Percentiles rank a stretch among this genome's conserved stretches.
These are phyloP conservation scores for Setaria viridis DNA, from an alignment of 202 grass and related monocot genomes.

Conservation along the genomic window DNA sequence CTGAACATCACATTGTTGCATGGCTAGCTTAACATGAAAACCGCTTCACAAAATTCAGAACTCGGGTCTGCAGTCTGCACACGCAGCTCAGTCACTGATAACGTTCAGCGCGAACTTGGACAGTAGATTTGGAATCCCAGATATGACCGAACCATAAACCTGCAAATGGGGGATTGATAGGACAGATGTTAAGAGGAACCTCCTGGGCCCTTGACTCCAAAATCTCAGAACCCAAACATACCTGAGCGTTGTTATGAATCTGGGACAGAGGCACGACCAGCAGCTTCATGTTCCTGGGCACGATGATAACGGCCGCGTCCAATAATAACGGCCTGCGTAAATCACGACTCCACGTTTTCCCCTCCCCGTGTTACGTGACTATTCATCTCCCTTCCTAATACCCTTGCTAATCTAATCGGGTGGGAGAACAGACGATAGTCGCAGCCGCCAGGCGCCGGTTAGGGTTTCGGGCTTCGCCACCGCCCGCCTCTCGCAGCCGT, in stretches of 20 bases:
- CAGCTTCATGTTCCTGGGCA: constrained; percentile 61
- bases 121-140: constrained; percentile 55
- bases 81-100: constrained; percentile 29
- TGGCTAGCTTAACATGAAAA: background rate
- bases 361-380: no score
- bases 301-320: constrained; percentile 19
- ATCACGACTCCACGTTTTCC: no score
- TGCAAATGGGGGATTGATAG: background rate
- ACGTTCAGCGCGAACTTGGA: constrained; percentile 69
- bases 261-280: constrained; percentile 63
- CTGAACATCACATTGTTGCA: background rate
- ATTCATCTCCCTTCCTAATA: no score
- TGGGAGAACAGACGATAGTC: no score
- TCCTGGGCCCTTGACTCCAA: background rate
- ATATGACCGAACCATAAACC: constrained; percentile 70
- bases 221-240: background rate
- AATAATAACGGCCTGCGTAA: no score
- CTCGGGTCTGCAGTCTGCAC: background rate
- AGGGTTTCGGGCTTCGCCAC: no score
- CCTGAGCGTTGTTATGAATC: constrained; percentile 62
- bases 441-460: no score
- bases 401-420: no score
- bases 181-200: background rate
- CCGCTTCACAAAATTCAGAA: background rate
- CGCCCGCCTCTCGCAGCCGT: no score